A percentile compares a stretch with the other conserved stretches of the same genome.
phyloP scores from a whole-genome alignment of 164 flowering plant genomes.

The Tetracentron sinense region DNA sequence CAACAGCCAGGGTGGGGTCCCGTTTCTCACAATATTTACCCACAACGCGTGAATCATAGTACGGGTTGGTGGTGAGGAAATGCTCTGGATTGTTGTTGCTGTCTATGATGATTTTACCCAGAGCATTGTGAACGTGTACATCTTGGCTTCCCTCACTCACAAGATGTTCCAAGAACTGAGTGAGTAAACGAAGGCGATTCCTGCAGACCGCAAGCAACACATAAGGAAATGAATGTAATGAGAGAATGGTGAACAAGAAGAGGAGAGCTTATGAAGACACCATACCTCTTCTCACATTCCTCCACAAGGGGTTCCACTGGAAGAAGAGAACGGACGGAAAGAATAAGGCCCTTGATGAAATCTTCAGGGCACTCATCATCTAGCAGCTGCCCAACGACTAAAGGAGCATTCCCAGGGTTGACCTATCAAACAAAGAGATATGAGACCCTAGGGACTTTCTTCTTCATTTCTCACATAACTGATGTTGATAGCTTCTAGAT shows the following conservation, averaged over 20 bases:
- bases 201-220: conserved; percentile 29
- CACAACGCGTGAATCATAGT: conserved; percentile 80
- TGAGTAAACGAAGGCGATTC: conserved; percentile 74
- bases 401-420: conserved; percentile 90
- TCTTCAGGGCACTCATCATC: conserved; percentile 99
- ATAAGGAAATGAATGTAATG: conserved; percentile 2
- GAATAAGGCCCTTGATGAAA: conserved; percentile 69
- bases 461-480: neutral
- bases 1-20: conserved; percentile 87
- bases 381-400: conserved; percentile 95
- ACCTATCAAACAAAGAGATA: conserved; percentile 33
- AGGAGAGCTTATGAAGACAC: neutral
- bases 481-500: neutral
- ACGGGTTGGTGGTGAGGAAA: conserved; percentile 83
- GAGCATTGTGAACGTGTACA: conserved; percentile 85
- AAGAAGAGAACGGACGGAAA: conserved; percentile 56
- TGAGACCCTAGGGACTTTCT: neutral
- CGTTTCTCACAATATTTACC: conserved; percentile 88
- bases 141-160: conserved; percentile 91
- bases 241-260: neutral
- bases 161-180: conserved; percentile 85
- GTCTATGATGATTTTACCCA: conserved; percentile 82
- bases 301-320: conserved; percentile 84
- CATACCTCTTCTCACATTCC: conserved; percentile 77
- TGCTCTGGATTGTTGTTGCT: conserved; percentile 87